Percentiles rank a stretch among this genome's conserved stretches.
phyloP scores from a whole-genome alignment of 176 grass and related monocot genomes.

The Aechmea fasciata region DNA sequence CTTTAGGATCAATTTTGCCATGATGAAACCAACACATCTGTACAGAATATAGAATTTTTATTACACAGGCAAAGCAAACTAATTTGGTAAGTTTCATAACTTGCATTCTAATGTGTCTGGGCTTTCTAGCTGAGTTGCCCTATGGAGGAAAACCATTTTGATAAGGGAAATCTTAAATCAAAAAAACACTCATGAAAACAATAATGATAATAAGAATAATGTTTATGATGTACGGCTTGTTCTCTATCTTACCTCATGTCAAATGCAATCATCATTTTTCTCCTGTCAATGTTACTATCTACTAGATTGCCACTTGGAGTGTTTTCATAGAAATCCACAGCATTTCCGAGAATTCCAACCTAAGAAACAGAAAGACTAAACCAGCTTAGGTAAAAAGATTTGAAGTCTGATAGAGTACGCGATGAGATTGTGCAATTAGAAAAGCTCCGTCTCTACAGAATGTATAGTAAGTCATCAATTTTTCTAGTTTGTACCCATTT shows the following conservation, averaged over 20 bases:
- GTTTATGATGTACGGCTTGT: too few relatives aligned
- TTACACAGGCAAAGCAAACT: conserved; percentile 8
- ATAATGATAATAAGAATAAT: too few relatives aligned
- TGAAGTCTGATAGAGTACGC: background rate
- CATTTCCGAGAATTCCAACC: conserved; percentile 96
- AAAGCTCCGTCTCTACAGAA: too few relatives aligned
- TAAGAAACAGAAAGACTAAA: conserved; percentile 26
- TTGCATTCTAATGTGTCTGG: background rate
- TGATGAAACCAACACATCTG: conserved; percentile 94
- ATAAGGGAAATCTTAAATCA: too few relatives aligned
- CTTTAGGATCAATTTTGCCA: conserved; percentile 78
- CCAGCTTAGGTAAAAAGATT: conserved; percentile 11
- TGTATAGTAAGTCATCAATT: too few relatives aligned
- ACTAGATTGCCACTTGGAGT: conserved; percentile 30
- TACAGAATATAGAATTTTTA: conserved; percentile 16
- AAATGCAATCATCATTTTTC: conserved; percentile 95
- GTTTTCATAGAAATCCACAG: conserved; percentile 64
- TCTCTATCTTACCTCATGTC: conserved; percentile 71
- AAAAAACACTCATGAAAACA: too few relatives aligned
- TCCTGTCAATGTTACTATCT: conserved; percentile 46
- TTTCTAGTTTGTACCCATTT: too few relatives aligned
- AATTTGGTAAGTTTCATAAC: background rate
- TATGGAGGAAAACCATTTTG: too few relatives aligned
- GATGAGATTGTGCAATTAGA: too few relatives aligned
- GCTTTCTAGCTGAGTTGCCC: too few relatives aligned